phyloP scores from a whole-genome alignment of 106 monocot genomes.

The Allium fistulosum region DNA sequence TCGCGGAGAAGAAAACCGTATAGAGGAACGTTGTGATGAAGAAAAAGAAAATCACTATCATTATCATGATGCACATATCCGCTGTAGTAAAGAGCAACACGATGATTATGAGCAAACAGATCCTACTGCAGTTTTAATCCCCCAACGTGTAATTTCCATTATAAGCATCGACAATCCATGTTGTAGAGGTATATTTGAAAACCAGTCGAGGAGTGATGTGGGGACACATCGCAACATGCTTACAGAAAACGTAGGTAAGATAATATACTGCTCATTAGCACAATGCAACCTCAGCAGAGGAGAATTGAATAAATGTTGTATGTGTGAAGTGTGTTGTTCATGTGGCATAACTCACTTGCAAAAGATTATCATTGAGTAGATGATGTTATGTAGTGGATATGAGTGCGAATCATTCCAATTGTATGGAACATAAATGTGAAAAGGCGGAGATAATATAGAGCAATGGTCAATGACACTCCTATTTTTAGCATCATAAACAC shows the following conservation, averaged over 20 bases:
- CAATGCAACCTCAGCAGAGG: background rate
- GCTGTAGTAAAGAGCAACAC: background rate
- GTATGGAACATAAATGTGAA: no score
- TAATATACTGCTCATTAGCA: constrained; percentile 7
- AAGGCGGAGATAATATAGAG: no score
- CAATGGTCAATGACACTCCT: no score
- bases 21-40: background rate
- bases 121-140: background rate
- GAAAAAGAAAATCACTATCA: background rate
- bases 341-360: constrained; percentile 20
- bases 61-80: background rate
- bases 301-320: constrained; percentile 24
- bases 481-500: no score
- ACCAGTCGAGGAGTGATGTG: no score
- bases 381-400: background rate
- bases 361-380: constrained; percentile 62
- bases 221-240: no score
- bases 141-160: background rate
- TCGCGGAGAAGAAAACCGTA: background rate
- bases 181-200: no score
- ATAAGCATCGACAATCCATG: no score
- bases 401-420: no score
- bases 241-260: background rate
- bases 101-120: constrained; percentile 2
- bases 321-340: constrained; percentile 34